Evolutionary conservation across 2,329 filamentous ascomycete species (phyloP).

Genomic region (Penicillium palitans): DNA sequence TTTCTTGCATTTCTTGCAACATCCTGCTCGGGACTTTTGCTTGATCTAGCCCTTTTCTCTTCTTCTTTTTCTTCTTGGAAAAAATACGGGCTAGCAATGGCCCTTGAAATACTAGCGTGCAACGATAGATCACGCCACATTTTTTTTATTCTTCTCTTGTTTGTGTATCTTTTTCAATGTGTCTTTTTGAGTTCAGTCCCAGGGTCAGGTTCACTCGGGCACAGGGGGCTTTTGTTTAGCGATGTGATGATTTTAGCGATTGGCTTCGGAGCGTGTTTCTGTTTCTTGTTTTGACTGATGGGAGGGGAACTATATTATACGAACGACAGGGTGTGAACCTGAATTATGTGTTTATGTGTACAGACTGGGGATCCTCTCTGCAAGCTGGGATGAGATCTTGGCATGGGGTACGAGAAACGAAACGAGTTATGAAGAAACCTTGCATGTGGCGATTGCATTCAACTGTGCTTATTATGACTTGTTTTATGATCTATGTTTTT

Average conservation of each 20-base stretch:
- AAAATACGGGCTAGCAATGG: constrained; percentile 17
- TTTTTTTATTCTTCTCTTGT: constrained; percentile 7
- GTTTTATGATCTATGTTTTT: constrained; percentile 5
- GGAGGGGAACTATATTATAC: constrained; percentile 18
- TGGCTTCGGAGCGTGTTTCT: constrained; percentile 17
- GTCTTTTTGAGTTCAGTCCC: constrained; percentile 2
- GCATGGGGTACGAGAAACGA: constrained; percentile 18
- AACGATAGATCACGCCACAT: constrained; percentile 20
- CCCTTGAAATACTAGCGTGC: constrained; percentile 18
- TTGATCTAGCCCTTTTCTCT: too few species aligned
- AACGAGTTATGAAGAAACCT: constrained; percentile 12
- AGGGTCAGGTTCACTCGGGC: constrained; percentile 4
- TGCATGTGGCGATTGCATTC: constrained; percentile 7
- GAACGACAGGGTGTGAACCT: constrained; percentile 8
- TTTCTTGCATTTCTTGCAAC: constrained; percentile 2
- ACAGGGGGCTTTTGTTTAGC: constrained; percentile 5
- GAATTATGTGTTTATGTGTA: constrained; percentile 13
- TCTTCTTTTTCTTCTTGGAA: background rate
- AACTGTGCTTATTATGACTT: constrained; percentile 5
- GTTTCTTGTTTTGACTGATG: constrained; percentile 18
- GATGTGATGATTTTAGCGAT: constrained; percentile 17
- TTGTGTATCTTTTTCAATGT: constrained; percentile 6
- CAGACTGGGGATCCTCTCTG: constrained; percentile 1
- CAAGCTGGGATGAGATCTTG: background rate
- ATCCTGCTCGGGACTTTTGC: background rate